phyloP scores from a whole-genome alignment of 495 filamentous ascomycete genomes.

The Annulohypoxylon nitens region DNA sequence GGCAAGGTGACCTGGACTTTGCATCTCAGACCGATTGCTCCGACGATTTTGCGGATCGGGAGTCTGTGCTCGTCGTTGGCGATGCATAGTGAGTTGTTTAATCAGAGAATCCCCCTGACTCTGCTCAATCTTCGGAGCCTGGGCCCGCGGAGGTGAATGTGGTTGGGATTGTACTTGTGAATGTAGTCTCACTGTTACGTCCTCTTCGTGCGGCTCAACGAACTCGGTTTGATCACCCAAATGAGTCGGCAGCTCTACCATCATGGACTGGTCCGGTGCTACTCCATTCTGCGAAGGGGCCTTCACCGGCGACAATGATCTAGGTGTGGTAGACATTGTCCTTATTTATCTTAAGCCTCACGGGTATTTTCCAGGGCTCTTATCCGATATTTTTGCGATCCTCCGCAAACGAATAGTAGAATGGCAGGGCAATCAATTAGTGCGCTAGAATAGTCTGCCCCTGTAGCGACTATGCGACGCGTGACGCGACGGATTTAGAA shows the following conservation, averaged over 20 bases:
- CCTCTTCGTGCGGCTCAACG: constrained; percentile 31
- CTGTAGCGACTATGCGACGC: constrained; percentile 40
- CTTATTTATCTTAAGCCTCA: not conserved
- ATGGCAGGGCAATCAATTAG: constrained; percentile 1
- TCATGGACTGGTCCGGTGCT: constrained; percentile 48
- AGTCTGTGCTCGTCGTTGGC: constrained; percentile 44
- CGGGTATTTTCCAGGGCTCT: not conserved
- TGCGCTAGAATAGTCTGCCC: constrained; percentile 36
- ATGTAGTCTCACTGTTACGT: constrained; percentile 42
- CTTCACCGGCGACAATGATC: constrained; percentile 42
- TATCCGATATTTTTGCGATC: not conserved
- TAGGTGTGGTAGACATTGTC: constrained; percentile 50
- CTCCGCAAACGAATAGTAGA: not conserved
- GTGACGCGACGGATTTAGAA: constrained; percentile 36
- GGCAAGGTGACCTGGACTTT: constrained; percentile 60
- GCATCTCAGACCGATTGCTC: constrained; percentile 51
- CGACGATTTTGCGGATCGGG: constrained; percentile 50
- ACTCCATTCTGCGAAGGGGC: constrained; percentile 39
- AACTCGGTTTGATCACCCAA: constrained; percentile 40
- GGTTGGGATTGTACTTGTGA: constrained; percentile 49
- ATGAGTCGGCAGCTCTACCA: constrained; percentile 50
- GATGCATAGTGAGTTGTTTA: constrained; percentile 34
- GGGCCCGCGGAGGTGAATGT: constrained; percentile 49
- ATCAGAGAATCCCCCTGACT: constrained; percentile 39
- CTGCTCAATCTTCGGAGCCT: constrained; percentile 58